Base-by-base conservation (phyloP, 148 eudicot species). In the Pharnaceum exiguum region DNA sequence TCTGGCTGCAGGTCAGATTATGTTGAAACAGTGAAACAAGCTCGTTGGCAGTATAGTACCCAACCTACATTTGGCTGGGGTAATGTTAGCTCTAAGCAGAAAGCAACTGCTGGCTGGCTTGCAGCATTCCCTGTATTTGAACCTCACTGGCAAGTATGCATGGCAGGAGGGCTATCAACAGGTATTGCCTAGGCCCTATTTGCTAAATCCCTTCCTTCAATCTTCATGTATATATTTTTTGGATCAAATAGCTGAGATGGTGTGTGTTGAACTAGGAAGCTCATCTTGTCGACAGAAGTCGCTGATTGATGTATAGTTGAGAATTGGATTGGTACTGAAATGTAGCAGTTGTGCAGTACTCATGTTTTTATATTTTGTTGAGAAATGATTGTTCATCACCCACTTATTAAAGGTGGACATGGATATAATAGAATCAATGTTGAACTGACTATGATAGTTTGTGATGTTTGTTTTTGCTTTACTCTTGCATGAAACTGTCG, bases 131-230 rank as follows among this genome's bases (percentile, higher is more conserved):
- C 96, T 38, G 85, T 91, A 36, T 91, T 91, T 74, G 98, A 91
- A 73, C 98, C 98, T 66, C 98, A 93, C 75, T 93, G 98, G 98
- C 98, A 93, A 75, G 59, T 93, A 69, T 93, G 98, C 81, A 85
- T 93, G 98, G 98, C 86, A 31, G 90, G 86, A 24, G 96, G 98
- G 53, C 86, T 88, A 63, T 93, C 98, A 57, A 93, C 98, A 79
- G 98, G 98, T 74, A 71, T 33, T 39, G 49, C 15, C 63, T 55
- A 28, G 15, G 19, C 51, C n/a, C 18, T 35, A 31, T 19, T n/a
- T n/a, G n/a, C n/a, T n/a, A n/a, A n/a, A n/a, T n/a, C n/a, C n/a
- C n/a, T n/a, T n/a, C n/a, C n/a, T n/a, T n/a, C n/a, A n/a, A n/a
- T n/a, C n/a, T n/a, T n/a, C n/a, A n/a, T n/a, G n/a, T n/a, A n/a